phyloP scores from a whole-genome alignment of 2,329 filamentous ascomycete species.

The Penicillium verrucosum region DNA sequence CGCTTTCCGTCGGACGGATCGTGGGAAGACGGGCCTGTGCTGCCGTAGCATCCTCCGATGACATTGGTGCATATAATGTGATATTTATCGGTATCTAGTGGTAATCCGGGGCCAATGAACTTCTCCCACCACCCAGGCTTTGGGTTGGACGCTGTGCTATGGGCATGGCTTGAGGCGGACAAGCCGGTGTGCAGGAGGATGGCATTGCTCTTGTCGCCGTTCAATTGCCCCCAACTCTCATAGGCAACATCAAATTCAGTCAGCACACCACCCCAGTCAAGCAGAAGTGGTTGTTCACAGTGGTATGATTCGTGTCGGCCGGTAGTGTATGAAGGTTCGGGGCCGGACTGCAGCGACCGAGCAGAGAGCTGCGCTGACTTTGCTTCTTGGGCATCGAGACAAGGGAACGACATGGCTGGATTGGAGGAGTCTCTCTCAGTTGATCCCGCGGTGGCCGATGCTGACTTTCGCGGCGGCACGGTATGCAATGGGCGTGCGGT shows the following conservation, averaged over 20 bases:
- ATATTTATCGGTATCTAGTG: constrained; percentile 87
- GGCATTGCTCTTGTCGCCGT: constrained; percentile 76
- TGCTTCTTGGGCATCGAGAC: constrained; percentile 77
- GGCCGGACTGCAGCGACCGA: constrained; percentile 68
- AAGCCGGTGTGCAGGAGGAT: constrained; percentile 91
- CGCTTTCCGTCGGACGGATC: constrained; percentile 83
- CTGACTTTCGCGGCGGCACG: constrained; percentile 19
- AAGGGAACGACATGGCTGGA: constrained; percentile 84
- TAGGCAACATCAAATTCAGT: constrained; percentile 85
- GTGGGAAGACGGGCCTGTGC: constrained; percentile 81
- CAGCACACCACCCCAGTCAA: constrained; percentile 94
- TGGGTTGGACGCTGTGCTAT: constrained; percentile 80
- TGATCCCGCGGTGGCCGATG: constrained; percentile 16
- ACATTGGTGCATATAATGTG: constrained; percentile 96
- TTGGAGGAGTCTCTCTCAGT: constrained; percentile 56
- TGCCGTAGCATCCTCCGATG: constrained; percentile 91
- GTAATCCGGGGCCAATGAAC: constrained; percentile 85
- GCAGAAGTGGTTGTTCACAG: constrained; percentile 68
- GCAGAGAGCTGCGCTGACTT: constrained; percentile 71
- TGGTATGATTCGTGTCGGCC: constrained; percentile 78
- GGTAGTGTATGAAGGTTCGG: constrained; percentile 90
- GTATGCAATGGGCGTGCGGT: constrained; percentile 21
- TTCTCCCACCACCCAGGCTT: constrained; percentile 98
- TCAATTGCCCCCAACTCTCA: constrained; percentile 84
- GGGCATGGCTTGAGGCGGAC: constrained; percentile 95